Evolutionary conservation across 139 green algal genomes (phyloP).

Genomic region (Picochlorum sp.): DNA sequence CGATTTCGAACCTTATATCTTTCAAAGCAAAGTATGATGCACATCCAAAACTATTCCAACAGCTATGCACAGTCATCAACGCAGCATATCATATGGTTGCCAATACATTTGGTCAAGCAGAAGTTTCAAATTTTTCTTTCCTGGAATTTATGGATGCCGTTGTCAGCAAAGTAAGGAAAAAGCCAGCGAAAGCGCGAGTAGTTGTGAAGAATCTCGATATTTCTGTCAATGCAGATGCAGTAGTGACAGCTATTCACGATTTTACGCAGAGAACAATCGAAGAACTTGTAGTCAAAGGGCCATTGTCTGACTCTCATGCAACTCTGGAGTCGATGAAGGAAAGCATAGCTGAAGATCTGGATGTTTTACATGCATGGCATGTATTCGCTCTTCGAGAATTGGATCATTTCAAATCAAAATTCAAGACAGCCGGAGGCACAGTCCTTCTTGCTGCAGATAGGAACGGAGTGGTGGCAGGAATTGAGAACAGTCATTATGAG

Average conservation of each 20-base stretch:
- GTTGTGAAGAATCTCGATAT: slow-evolving; percentile 28
- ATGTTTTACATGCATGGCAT: slow-evolving; percentile 58
- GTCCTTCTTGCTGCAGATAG: slow-evolving; percentile 52
- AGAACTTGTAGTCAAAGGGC: slow-evolving; percentile 44
- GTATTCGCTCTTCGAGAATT: slow-evolving; percentile 33
- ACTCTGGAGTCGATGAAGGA: slow-evolving; percentile 10
- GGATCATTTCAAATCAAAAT: slow-evolving; percentile 58
- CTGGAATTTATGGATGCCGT: slow-evolving; percentile 42
- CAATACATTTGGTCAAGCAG: slow-evolving; percentile 6
- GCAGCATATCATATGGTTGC: slow-evolving; percentile 24
- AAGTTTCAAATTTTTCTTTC: slow-evolving; percentile 34
- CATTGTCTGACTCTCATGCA: slow-evolving; percentile 16
- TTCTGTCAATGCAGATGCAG: slow-evolving; percentile 42
- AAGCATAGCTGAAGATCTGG: slow-evolving; percentile 53
- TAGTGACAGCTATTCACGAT: slow-evolving; percentile 43
- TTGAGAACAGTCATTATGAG: slow-evolving; percentile 60
- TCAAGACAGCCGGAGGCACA: slow-evolving; percentile 33
- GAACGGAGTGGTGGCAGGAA: slow-evolving; percentile 23
- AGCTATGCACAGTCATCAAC: slow-evolving; percentile 42
- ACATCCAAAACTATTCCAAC: slow-evolving; percentile 30
- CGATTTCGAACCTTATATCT: slow-evolving; percentile 36
- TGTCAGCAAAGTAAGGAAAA: slow-evolving; percentile 47
- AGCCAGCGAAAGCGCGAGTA: slow-evolving; percentile 44
- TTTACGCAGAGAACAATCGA: slow-evolving; percentile 40
- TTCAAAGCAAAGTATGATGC: slow-evolving; percentile 37